These are phyloP conservation scores for Globisporangium alternatum DNA, from an alignment of 352 stramenopile species.

Conservation along the genomic window DNA sequence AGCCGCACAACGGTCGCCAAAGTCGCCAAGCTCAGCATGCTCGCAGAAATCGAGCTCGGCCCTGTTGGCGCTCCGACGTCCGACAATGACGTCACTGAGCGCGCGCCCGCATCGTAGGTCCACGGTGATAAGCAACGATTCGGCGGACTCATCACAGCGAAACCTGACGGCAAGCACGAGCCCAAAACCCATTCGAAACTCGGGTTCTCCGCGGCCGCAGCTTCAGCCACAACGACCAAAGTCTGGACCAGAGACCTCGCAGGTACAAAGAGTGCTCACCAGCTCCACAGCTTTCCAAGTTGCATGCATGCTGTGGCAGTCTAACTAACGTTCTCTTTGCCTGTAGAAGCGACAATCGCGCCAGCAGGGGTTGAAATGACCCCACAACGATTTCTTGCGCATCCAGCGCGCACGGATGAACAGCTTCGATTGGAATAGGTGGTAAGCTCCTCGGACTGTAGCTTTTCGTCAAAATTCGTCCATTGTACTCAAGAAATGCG, in stretches of 20 bases:
- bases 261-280: not conserved
- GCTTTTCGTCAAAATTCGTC: no score
- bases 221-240: conserved; percentile 9
- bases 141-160: not conserved
- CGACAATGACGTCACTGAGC: not conserved
- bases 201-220: not conserved
- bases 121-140: conserved; percentile 1
- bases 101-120: conserved; percentile 1
- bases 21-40: not conserved
- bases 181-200: not conserved
- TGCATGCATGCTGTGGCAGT: not conserved
- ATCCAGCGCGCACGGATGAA: no score
- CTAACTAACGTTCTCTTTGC: not conserved
- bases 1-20: not conserved
- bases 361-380: not conserved
- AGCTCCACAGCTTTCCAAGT: not conserved
- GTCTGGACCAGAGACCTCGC: not conserved
- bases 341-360: conserved; percentile 3
- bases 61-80: not conserved
- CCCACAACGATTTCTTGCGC: no score
- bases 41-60: conserved; percentile 7
- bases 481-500: no score
- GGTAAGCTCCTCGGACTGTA: no score
- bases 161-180: not conserved
- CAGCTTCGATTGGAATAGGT: no score